These are phyloP conservation scores for Rhizopogon rudus DNA, from an alignment of 768 basidiomycete genomes.

Conservation along the genomic window DNA sequence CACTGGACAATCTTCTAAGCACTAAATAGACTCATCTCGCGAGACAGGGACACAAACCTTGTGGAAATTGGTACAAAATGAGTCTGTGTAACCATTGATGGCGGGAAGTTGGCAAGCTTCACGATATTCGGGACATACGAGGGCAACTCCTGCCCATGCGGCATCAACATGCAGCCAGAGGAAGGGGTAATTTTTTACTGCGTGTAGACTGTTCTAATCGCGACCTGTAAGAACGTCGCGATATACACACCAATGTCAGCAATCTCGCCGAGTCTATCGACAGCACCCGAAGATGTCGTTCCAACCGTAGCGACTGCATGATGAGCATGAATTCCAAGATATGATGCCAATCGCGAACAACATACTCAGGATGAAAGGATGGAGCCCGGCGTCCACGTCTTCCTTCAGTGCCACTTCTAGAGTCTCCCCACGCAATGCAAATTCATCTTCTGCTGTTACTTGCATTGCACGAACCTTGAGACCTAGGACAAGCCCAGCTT, in stretches of 20 bases:
- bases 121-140: constrained; percentile 78
- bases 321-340: neutral
- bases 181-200: constrained; percentile 58
- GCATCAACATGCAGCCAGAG: constrained; percentile 88
- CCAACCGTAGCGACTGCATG: constrained; percentile 79
- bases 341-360: no score
- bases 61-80: constrained; percentile 80
- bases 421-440: constrained; percentile 59
- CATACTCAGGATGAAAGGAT: constrained; percentile 41
- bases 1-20: constrained; percentile 40
- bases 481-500: no score
- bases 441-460: constrained; percentile 24
- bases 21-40: neutral
- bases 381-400: constrained; percentile 51
- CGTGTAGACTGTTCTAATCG: neutral
- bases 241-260: constrained; percentile 53
- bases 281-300: constrained; percentile 85
- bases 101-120: constrained; percentile 52
- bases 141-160: constrained; percentile 85
- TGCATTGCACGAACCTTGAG: no score
- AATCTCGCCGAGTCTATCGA: constrained; percentile 76
- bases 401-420: constrained; percentile 61
- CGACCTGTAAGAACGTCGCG: neutral
- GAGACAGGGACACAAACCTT: constrained; percentile 43
- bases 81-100: constrained; percentile 74